phyloP scores from a whole-genome alignment of 257 asterid species.

The Nicotiana sylvestris region DNA sequence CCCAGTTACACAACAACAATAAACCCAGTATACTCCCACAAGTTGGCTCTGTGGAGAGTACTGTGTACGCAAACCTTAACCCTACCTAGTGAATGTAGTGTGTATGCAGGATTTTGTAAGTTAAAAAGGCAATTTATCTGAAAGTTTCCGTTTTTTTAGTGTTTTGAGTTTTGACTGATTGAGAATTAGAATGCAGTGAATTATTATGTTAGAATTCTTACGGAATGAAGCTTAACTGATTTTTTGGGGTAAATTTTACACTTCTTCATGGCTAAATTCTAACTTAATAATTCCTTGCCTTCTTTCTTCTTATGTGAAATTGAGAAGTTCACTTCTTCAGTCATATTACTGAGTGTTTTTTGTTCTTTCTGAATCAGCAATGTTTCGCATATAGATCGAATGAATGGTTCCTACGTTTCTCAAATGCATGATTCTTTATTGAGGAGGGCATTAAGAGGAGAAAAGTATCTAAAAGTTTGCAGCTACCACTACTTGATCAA shows the following conservation, averaged over 20 bases:
- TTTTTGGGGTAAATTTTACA: neutral
- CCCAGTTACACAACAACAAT: no score
- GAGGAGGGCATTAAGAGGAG: conserved; percentile 55
- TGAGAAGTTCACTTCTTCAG: neutral
- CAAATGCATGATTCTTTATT: conserved; percentile 72
- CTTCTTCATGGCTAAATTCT: neutral
- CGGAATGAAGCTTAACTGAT: neutral
- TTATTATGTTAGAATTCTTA: neutral
- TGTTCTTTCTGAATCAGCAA: conserved; percentile 40
- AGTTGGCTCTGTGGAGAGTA: no score
- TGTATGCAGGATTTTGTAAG: neutral
- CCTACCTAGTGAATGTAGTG: no score
- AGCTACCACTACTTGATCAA: conserved; percentile 89
- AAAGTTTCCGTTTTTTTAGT: neutral
- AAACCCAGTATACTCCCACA: no score
- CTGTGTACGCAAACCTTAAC: no score
- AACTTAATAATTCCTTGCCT: no score
- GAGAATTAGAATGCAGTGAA: neutral
- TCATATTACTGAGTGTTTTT: neutral
- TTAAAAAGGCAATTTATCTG: neutral
- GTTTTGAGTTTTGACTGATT: neutral
- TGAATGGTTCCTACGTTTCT: conserved; percentile 37
- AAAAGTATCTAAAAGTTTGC: conserved; percentile 75
- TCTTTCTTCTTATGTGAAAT: neutral
- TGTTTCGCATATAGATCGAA: conserved; percentile 33